Base-by-base conservation (phyloP, 179 eudicot species). In the Corrigiola litoralis region DNA sequence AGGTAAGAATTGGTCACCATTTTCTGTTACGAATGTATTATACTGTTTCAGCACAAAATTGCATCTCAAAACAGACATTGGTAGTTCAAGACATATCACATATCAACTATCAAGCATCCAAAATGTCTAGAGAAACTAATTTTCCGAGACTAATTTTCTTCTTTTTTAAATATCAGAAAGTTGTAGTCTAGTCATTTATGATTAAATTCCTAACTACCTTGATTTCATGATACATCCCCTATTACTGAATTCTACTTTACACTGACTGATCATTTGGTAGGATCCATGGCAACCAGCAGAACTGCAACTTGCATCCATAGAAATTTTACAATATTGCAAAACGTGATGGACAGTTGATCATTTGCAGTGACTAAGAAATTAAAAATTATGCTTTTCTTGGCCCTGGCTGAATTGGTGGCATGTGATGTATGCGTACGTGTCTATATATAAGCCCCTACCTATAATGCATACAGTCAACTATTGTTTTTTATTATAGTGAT, bases 1-100 rank as follows among this genome's bases (percentile, higher is more conserved):
- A 67, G 79, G 79, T 78, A 60, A n/a, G 23, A 44, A 4, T 52
- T 53, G 7, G 60, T 18, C 9, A 16, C 18, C 6, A 50, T 24
- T 27, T n/a, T n/a, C n/a, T n/a, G n/a, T n/a, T n/a, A n/a, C n/a
- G n/a, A n/a, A n/a, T n/a, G n/a, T n/a, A n/a, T n/a, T n/a, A n/a
- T n/a, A n/a, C n/a, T n/a, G n/a, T n/a, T n/a, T n/a, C n/a, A 17
- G 11, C 58, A 31, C 17, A 23, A 55, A 55, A 33, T 29, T 55
- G 41, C 27, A 52, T 50, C 2, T 28, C 13, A 6, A 8, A 14
- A 24, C 21, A 3, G 55, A 4, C 28, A 5, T 53, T 29, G 36
- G 56, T 3, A 38, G 11, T 51, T 14, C 33, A 25, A 28, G n/a
- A n/a, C n/a, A n/a, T n/a, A n/a, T n/a, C n/a, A n/a, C n/a, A n/a